Evolutionary conservation across 345 rosid genomes (phyloP).

Genomic region (Linum lewisii): DNA sequence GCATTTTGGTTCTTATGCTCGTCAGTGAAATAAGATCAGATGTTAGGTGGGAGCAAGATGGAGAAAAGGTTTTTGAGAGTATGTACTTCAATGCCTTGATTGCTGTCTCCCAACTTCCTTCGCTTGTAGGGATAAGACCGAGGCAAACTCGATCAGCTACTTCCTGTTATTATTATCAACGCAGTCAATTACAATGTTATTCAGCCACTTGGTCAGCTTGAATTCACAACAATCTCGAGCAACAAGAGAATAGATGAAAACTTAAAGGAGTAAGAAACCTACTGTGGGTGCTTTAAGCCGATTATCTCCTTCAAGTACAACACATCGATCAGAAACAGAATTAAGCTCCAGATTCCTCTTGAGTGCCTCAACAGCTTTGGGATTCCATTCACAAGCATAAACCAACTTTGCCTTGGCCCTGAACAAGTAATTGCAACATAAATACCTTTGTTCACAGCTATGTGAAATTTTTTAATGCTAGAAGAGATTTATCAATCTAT

Average conservation of each 20-base stretch:
- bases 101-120: slow-evolving; percentile 83
- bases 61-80: neutral
- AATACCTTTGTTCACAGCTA: too few relatives aligned
- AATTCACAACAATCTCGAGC: neutral
- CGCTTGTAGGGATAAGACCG: slow-evolving; percentile 88
- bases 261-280: slow-evolving; percentile 8
- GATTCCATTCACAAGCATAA: slow-evolving; percentile 97
- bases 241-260: neutral
- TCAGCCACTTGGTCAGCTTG: neutral
- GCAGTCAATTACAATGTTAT: slow-evolving; percentile 2
- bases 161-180: slow-evolving; percentile 34
- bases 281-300: slow-evolving; percentile 66
- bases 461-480: neutral
- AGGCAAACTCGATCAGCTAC: slow-evolving; percentile 86
- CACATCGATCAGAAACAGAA: slow-evolving; percentile 63
- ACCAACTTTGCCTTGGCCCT: slow-evolving; percentile 85
- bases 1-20: slow-evolving; percentile 9
- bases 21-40: neutral
- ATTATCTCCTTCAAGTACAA: slow-evolving; percentile 84
- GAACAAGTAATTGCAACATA: slow-evolving; percentile 12
- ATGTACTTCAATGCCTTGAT: slow-evolving; percentile 71
- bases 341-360: slow-evolving; percentile 54
- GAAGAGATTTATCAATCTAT: too few relatives aligned
- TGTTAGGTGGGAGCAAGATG: neutral
- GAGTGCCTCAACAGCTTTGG: slow-evolving; percentile 78